These are phyloP conservation scores for Leccinum obscurum DNA, from an alignment of 768 basidiomycete genomes.

Conservation along the genomic window DNA sequence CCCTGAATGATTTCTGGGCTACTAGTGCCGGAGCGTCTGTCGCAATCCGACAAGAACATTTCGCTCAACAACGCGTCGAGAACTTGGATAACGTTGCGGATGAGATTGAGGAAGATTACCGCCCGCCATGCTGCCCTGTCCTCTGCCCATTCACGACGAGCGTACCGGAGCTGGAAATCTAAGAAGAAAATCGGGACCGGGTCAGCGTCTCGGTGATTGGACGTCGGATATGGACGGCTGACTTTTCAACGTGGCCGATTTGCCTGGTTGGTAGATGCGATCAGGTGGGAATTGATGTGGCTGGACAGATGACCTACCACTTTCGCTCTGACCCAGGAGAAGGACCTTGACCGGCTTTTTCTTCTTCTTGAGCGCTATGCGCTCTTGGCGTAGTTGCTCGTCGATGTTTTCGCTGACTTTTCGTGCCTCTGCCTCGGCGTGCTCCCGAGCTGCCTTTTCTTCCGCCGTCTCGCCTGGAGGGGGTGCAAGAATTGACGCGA, in stretches of 20 bases:
- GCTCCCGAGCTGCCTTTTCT: slow-evolving; percentile 54
- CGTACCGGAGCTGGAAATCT: slow-evolving; percentile 79
- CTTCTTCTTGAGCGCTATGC: slow-evolving; percentile 55
- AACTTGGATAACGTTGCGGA: slow-evolving; percentile 68
- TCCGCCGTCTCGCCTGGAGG: slow-evolving; percentile 63
- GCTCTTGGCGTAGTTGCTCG: slow-evolving; percentile 66
- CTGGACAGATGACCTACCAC: slow-evolving; percentile 38
- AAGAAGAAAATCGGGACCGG: no score
- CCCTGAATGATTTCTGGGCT: slow-evolving; percentile 4
- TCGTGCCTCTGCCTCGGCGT: slow-evolving; percentile 62
- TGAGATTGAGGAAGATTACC: slow-evolving; percentile 78
- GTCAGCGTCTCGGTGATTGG: neutral
- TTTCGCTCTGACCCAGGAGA: slow-evolving; percentile 75
- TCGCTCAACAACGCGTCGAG: slow-evolving; percentile 58
- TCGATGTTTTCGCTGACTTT: slow-evolving; percentile 74
- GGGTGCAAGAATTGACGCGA: slow-evolving; percentile 59
- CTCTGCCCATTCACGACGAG: slow-evolving; percentile 65
- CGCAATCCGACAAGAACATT: slow-evolving; percentile 42
- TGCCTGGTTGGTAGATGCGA: slow-evolving; percentile 36
- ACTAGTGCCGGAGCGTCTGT: slow-evolving; percentile 20
- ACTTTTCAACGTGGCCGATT: slow-evolving; percentile 83
- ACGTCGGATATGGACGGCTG: slow-evolving; percentile 12
- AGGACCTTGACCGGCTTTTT: slow-evolving; percentile 73
- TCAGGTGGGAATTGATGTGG: slow-evolving; percentile 8
- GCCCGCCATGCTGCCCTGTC: slow-evolving; percentile 71